Conservation (phyloP, 257 asterid species). For the Solanum microdontum region DNA sequence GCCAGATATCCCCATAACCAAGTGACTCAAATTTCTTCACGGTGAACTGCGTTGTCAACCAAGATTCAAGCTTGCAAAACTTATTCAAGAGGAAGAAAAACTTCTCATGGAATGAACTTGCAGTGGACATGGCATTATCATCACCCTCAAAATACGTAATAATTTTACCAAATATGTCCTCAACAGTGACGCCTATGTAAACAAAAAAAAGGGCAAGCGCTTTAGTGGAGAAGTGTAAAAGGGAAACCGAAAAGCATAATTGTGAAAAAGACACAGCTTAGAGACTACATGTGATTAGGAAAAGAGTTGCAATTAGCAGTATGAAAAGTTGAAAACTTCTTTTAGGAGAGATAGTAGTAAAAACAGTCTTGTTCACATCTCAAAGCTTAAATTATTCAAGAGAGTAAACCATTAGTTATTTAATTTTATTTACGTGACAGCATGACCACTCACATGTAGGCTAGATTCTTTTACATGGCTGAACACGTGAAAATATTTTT, state of each 20-base stretch:
- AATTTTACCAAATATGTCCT: slow-evolving; percentile 54
- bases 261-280: neutral
- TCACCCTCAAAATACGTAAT: slow-evolving; percentile 45
- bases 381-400: neutral
- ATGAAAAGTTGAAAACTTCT: neutral
- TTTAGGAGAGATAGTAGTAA: neutral
- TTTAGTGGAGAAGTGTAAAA: neutral
- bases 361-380: neutral
- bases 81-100: slow-evolving; percentile 42
- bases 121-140: slow-evolving; percentile 13
- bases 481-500: neutral
- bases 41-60: slow-evolving; percentile 48
- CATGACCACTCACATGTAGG: neutral
- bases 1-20: slow-evolving; percentile 66
- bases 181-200: slow-evolving; percentile 38
- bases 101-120: slow-evolving; percentile 20
- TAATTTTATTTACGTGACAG: neutral
- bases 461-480: neutral
- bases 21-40: slow-evolving; percentile 50
- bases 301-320: neutral
- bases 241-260: neutral
- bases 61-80: slow-evolving; percentile 57
- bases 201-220: neutral
- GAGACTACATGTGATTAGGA: neutral
- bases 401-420: neutral